Conservation (phyloP, 75 land plant genomes). For the Selaginella tamariscina region DNA sequence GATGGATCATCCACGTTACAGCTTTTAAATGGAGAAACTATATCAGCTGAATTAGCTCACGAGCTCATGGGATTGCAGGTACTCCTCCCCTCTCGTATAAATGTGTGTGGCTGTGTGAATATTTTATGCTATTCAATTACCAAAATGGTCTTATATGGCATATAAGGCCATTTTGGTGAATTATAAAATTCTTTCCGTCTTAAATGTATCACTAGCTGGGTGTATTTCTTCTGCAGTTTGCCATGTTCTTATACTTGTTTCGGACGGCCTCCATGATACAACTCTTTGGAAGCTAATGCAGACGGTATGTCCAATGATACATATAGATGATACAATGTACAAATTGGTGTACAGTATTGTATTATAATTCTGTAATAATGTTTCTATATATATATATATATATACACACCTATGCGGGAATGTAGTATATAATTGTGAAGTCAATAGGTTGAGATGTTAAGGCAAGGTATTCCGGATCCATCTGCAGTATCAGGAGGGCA, state of each 20-base stretch:
- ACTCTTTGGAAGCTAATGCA: slow-evolving; percentile 80
- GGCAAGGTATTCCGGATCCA: slow-evolving; percentile 90
- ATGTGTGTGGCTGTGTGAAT: background rate
- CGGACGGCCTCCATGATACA: slow-evolving; percentile 84
- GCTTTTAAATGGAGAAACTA: slow-evolving; percentile 55
- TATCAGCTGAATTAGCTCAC: slow-evolving; percentile 89
- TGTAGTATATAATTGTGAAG: too few species aligned
- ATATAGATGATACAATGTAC: background rate
- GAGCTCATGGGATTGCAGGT: slow-evolving; percentile 97
- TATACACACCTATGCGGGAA: too few species aligned
- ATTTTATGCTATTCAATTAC: background rate
- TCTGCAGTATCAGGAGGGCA: slow-evolving; percentile 30
- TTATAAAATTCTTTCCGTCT: too few species aligned
- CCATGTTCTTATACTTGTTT: slow-evolving; percentile 62
- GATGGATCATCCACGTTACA: slow-evolving; percentile 80
- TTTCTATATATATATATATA: too few species aligned
- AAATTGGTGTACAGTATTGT: background rate
- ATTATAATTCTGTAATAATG: background rate
- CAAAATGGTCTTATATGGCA: too few species aligned
- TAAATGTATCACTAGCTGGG: too few species aligned
- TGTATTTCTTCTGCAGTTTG: slow-evolving; percentile 82
- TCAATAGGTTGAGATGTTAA: slow-evolving; percentile 95
- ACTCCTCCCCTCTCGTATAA: slow-evolving; percentile 14
- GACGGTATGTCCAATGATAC: slow-evolving; percentile 37
- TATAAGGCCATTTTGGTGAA: too few species aligned